A percentile compares a stretch with the other conserved stretches of the same genome.
Conservation (phyloP, 495 filamentous ascomycete species). For the Bombardia bombarda region DNA sequence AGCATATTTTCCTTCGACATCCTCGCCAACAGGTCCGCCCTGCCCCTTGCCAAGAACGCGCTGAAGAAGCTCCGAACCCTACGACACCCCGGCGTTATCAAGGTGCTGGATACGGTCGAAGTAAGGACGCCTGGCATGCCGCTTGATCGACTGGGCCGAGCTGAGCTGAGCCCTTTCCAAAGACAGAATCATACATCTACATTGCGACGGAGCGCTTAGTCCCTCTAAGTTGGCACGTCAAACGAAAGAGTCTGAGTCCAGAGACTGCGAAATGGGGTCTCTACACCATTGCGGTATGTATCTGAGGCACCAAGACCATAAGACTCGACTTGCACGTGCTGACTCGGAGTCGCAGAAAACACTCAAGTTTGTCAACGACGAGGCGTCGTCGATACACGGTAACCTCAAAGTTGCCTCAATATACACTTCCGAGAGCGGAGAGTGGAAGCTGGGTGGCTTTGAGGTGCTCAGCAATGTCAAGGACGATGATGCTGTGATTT, state of each 20-base stretch:
- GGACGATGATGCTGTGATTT: slow-evolving; percentile 87
- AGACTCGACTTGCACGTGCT: slow-evolving; percentile 5
- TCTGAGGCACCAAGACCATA: background rate
- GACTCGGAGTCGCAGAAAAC: slow-evolving; percentile 53
- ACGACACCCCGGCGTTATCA: slow-evolving; percentile 88
- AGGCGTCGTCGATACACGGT: slow-evolving; percentile 85
- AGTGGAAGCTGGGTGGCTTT: slow-evolving; percentile 94
- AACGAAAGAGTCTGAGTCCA: slow-evolving; percentile 69
- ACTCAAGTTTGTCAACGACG: slow-evolving; percentile 90
- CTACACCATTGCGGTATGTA: slow-evolving; percentile 69
- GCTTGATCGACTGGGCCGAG: background rate
- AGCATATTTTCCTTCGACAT: slow-evolving; percentile 96
- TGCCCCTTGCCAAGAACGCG: slow-evolving; percentile 86
- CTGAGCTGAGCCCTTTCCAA: slow-evolving; percentile 11
- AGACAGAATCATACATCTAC: slow-evolving; percentile 90
- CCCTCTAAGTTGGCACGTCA: slow-evolving; percentile 79
- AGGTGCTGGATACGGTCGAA: slow-evolving; percentile 89
- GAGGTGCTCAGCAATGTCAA: slow-evolving; percentile 92
- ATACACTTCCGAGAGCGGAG: slow-evolving; percentile 88
- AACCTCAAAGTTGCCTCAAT: slow-evolving; percentile 76
- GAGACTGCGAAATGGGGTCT: slow-evolving; percentile 97
- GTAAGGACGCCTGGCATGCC: slow-evolving; percentile 37
- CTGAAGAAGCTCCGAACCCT: slow-evolving; percentile 85
- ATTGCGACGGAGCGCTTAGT: slow-evolving; percentile 87
- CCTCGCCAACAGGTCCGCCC: slow-evolving; percentile 61